Evolutionary conservation across 1,284 basidiomycete genomes (phyloP), one percentile per base, ranked within the genome.

Genomic region (Cystobasidium sp.): DNA sequence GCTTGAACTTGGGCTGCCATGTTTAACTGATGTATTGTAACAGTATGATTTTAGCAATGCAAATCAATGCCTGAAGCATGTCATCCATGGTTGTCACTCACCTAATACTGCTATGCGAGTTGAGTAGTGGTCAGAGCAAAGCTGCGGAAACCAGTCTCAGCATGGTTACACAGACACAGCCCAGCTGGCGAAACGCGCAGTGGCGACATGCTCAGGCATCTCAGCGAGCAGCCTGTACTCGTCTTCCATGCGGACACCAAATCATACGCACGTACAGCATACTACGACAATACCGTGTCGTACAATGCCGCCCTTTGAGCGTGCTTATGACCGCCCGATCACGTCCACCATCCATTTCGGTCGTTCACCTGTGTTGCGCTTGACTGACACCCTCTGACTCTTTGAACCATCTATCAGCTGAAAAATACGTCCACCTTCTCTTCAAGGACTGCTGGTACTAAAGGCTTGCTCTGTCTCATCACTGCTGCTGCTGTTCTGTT

Each of bases 1-100:
- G 70, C 70, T 59, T 73, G 70, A 24, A 61, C 63, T 59, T 73
- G 70, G 47, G 70, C 62, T 62, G 69, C 69, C 49, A 55, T 55
- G 10, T 7, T 64, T 18, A 4, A 41, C 52, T 56, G 52, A 5
- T 31, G 1, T n/a, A 41, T n/a, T 7, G n/a, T n/a, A n/a, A 14
- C 55, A 56, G 24, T 18, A 20, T 8, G 31, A 56, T 14, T 20
- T 18, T n/a, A n/a, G 16, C 24, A 37, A n/a, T 56, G 18, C 24
- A 3, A 20, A 14, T 14, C 24, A 31, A n/a, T 22, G 16, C 47
- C 6, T 51, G 16, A 16, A 51, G 3, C 20, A 6, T 51, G 16
- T 51, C 3, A 16, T 16, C 6, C 16, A 51, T 51, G 31, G 47
- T 3, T 20, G 20, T 6, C 47, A 51, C 47, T 51, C 14, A 14